Percentiles rank a stretch among this genome's conserved stretches.
phyloP scores from a whole-genome alignment of 768 basidiomycete species.

The Cytidiella melzeri region DNA sequence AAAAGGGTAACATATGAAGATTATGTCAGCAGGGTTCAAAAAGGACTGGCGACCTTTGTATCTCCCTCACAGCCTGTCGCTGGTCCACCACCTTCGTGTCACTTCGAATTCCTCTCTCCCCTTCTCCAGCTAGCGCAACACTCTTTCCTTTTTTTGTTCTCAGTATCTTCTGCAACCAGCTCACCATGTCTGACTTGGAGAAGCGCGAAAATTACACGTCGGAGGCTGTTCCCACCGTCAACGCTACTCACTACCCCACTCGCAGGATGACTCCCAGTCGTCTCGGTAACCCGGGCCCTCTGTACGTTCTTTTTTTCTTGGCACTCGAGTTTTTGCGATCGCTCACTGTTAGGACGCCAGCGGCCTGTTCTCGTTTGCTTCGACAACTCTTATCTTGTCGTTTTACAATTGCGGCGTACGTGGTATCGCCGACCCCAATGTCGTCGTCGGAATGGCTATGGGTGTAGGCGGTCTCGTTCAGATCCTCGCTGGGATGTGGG shows the following conservation, averaged over 20 bases:
- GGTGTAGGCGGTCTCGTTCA: conserved; percentile 83
- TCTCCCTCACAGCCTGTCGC: too few species aligned
- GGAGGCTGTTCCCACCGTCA: conserved; percentile 8
- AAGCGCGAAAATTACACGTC: conserved; percentile 17
- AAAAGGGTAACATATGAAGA: background rate
- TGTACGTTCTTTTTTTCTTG: conserved; percentile 31
- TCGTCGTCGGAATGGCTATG: conserved; percentile 81
- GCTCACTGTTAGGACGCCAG: conserved; percentile 27
- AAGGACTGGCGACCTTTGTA: background rate
- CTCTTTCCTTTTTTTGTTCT: background rate
- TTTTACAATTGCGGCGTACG: conserved; percentile 61
- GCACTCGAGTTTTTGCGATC: conserved; percentile 1
- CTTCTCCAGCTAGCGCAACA: background rate
- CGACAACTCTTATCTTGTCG: conserved; percentile 76
- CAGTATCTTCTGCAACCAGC: background rate
- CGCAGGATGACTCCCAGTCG: conserved; percentile 10
- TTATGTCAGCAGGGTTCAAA: background rate
- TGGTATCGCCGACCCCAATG: conserved; percentile 52
- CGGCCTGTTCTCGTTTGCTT: conserved; percentile 79
- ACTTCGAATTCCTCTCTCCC: background rate
- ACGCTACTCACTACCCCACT: conserved; percentile 11
- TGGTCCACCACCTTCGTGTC: conserved; percentile 6
- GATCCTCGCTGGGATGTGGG: conserved; percentile 86
- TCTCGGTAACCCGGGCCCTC: conserved; percentile 57
- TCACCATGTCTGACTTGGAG: conserved; percentile 22